A percentile compares a stretch with the other conserved stretches of the same genome.
Evolutionary conservation across 352 stramenopile species (phyloP).

Genomic region (Phytophthora vignae): DNA sequence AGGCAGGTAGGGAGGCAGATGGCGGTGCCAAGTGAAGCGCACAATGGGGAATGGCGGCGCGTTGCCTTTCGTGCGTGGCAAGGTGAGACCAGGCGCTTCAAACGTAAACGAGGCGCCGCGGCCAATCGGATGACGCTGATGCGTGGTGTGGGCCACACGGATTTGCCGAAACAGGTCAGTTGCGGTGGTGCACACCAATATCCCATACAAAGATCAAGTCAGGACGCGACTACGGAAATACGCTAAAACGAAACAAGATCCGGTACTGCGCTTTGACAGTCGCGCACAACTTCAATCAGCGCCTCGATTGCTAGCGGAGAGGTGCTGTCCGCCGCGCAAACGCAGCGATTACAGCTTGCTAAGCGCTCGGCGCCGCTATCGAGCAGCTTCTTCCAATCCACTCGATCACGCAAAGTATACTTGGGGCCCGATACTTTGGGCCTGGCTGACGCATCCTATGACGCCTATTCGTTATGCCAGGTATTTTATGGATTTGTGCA

Average conservation of each 20-base stretch:
- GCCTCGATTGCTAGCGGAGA: slow-evolving; percentile 11
- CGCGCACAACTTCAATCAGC: slow-evolving; percentile 19
- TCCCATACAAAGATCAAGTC: slow-evolving; percentile 19
- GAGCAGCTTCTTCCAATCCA: slow-evolving; percentile 40
- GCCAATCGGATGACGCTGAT: slow-evolving; percentile 23
- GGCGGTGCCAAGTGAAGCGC: background rate
- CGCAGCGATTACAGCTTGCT: slow-evolving; percentile 16
- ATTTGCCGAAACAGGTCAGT: background rate
- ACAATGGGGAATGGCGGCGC: slow-evolving; percentile 29
- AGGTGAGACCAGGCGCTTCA: too few relatives aligned
- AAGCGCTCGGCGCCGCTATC: background rate
- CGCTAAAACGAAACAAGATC: background rate
- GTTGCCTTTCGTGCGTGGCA: background rate
- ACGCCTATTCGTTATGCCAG: too few relatives aligned
- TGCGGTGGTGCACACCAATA: slow-evolving; percentile 22
- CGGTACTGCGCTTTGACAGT: slow-evolving; percentile 8
- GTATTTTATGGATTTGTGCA: background rate
- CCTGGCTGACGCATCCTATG: background rate
- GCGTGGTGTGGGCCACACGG: slow-evolving; percentile 10
- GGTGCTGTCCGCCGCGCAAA: slow-evolving; percentile 18
- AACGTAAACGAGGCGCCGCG: slow-evolving; percentile 3
- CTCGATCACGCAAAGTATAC: slow-evolving; percentile 33
- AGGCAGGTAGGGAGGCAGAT: background rate
- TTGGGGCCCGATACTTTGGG: slow-evolving; percentile 1
- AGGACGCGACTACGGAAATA: slow-evolving; percentile 30